These are phyloP conservation scores for Geosmithia flava DNA, from an alignment of 2,329 filamentous ascomycete species.

Conservation along the genomic window DNA sequence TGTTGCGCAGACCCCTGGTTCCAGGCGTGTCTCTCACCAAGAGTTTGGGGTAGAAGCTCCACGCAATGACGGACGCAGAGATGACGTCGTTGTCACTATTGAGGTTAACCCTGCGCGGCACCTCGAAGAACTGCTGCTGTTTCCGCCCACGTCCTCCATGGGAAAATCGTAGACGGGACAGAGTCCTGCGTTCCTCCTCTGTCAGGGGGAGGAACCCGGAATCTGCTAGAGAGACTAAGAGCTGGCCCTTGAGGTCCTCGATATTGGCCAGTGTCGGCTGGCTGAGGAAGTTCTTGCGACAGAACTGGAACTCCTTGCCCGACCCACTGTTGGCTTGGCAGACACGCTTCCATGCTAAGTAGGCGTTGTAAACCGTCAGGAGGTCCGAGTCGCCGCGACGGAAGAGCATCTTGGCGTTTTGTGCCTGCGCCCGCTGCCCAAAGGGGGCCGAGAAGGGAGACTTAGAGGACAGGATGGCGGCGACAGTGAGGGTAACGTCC, in stretches of 20 bases:
- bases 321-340: conserved; percentile 47
- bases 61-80: conserved; percentile 72
- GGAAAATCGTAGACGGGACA: conserved; percentile 58
- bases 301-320: conserved; percentile 76
- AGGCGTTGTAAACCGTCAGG: conserved; percentile 88
- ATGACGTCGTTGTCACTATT: conserved; percentile 74
- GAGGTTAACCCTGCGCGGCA: conserved; percentile 61
- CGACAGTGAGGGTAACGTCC: conserved; percentile 83
- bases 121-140: conserved; percentile 66
- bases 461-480: conserved; percentile 87
- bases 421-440: conserved; percentile 69
- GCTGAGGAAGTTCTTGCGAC: conserved; percentile 86
- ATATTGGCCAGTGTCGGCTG: conserved; percentile 84
- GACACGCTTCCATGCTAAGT: conserved; percentile 74
- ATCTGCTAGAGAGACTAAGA: conserved; percentile 74
- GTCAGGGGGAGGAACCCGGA: conserved; percentile 71
- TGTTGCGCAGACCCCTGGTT: conserved; percentile 74
- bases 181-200: conserved; percentile 53
- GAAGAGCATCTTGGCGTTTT: conserved; percentile 67
- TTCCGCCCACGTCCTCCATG: conserved; percentile 36
- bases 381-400: conserved; percentile 83
- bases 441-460: conserved; percentile 85
- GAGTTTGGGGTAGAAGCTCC: conserved; percentile 93
- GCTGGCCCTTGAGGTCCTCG: conserved; percentile 88
- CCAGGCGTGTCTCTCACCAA: conserved; percentile 60